A percentile compares a stretch with the other conserved stretches of the same genome.
These are phyloP conservation scores for Phoenix dactylifera DNA, from an alignment of 176 grass and related monocot species.

Conservation along the genomic window DNA sequence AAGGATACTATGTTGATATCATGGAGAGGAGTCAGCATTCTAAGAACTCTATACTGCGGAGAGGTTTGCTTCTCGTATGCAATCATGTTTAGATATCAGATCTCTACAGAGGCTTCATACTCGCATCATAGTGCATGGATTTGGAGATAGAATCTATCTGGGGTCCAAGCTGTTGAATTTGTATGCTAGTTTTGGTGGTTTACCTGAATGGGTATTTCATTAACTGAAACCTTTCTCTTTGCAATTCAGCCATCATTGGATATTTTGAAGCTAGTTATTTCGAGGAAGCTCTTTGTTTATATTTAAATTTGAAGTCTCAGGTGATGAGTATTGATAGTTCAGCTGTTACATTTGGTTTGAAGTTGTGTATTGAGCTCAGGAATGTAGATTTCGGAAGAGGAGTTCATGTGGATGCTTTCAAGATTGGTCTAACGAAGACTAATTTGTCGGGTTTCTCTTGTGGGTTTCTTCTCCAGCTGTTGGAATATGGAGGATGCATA, in stretches of 20 bases:
- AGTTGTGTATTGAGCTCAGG: conserved; percentile 34
- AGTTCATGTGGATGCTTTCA: conserved; percentile 43
- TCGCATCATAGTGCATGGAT: conserved; percentile 22
- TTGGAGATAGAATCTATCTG: conserved; percentile 21
- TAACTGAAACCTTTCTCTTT: conserved; percentile 25
- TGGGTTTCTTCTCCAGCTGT: conserved; percentile 42
- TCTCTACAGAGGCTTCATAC: conserved; percentile 40
- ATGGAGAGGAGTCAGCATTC: no score
- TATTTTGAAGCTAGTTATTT: conserved; percentile 29
- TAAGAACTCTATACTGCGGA: background rate
- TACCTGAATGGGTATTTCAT: conserved; percentile 27
- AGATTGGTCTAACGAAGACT: conserved; percentile 38
- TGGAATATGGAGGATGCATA: conserved; percentile 22
- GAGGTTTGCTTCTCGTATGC: conserved; percentile 17
- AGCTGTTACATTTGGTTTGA: conserved; percentile 47
- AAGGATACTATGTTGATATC: no score
- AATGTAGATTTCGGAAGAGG: conserved; percentile 25
- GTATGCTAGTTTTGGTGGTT: conserved; percentile 29
- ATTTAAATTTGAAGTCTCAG: conserved; percentile 25
- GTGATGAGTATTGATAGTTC: conserved; percentile 23
- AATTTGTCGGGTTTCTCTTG: conserved; percentile 46
- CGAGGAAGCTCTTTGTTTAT: conserved; percentile 41
- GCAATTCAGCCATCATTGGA: conserved; percentile 41
- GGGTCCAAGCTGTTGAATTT: conserved; percentile 31
- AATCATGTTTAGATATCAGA: conserved; percentile 23